These are phyloP conservation scores for Trichoderma endophyticum DNA, from an alignment of 2,329 filamentous ascomycete genomes.

Conservation along the genomic window DNA sequence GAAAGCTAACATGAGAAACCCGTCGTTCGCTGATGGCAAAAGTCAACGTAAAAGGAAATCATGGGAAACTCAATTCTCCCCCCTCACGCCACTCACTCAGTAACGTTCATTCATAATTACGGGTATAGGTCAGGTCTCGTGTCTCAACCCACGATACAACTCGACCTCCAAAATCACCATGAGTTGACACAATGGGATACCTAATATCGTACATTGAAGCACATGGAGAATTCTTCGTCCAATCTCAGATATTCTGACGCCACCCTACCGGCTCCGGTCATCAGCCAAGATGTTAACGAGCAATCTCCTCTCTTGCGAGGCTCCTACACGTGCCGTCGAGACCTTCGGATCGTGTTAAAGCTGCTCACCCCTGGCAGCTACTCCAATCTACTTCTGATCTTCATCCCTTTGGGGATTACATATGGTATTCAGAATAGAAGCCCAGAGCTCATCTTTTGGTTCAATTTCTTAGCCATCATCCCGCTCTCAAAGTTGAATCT, in stretches of 20 bases:
- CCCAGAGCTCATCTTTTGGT: slow-evolving; percentile 11
- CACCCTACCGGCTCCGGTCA: background rate
- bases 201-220: background rate
- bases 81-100: background rate
- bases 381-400: slow-evolving; percentile 6
- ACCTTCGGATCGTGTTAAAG: background rate
- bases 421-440: slow-evolving; percentile 1
- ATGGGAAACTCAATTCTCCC: background rate
- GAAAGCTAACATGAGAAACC: background rate
- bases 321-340: background rate
- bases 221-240: background rate
- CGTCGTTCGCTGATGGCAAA: background rate
- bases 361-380: slow-evolving; percentile 9
- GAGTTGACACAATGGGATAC: background rate
- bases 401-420: background rate
- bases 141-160: background rate
- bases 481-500: slow-evolving; percentile 14
- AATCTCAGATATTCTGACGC: background rate
- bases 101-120: background rate
- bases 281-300: background rate
- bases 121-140: background rate
- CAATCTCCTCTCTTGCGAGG: background rate
- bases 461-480: slow-evolving; percentile 12
- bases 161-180: background rate
- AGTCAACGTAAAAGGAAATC: background rate